These are phyloP conservation scores for Camellia lanceoleosa DNA, from an alignment of 148 eudicot genomes.

Conservation along the genomic window DNA sequence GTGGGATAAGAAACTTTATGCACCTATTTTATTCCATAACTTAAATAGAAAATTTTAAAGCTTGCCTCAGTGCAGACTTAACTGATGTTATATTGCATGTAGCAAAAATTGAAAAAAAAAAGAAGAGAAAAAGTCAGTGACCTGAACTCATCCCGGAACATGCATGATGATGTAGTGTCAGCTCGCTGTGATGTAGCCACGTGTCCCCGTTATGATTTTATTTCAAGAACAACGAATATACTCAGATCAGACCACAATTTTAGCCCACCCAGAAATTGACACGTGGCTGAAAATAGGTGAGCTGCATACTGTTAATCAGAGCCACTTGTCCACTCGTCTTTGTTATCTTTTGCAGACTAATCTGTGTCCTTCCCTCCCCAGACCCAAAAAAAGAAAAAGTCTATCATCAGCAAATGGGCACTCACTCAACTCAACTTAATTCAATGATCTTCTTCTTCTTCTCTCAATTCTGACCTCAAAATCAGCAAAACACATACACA, in stretches of 20 bases:
- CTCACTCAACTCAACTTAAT: neutral
- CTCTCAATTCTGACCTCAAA: neutral
- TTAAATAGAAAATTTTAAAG: too few species aligned
- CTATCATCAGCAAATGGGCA: neutral
- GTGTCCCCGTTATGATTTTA: too few species aligned
- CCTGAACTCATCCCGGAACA: too few species aligned
- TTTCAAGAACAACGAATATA: too few species aligned
- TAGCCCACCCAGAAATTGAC: slow-evolving; percentile 13
- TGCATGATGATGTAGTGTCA: too few species aligned
- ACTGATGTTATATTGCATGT: too few species aligned
- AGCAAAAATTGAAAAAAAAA: too few species aligned
- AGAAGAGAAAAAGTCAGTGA: too few species aligned
- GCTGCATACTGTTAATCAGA: slow-evolving; percentile 6
- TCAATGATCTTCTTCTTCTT: neutral
- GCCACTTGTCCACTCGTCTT: slow-evolving; percentile 16
- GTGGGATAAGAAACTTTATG: too few species aligned
- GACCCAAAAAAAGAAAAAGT: neutral
- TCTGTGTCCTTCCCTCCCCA: slow-evolving; percentile 4
- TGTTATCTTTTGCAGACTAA: slow-evolving; percentile 10
- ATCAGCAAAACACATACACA: neutral
- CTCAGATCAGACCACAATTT: neutral
- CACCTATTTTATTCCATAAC: too few species aligned
- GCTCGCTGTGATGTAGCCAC: too few species aligned
- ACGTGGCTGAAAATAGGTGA: slow-evolving; percentile 18
- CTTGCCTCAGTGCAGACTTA: too few species aligned